Evolutionary conservation across 805 yeast genomes (phyloP).

Genomic region (Candida quercuum): DNA sequence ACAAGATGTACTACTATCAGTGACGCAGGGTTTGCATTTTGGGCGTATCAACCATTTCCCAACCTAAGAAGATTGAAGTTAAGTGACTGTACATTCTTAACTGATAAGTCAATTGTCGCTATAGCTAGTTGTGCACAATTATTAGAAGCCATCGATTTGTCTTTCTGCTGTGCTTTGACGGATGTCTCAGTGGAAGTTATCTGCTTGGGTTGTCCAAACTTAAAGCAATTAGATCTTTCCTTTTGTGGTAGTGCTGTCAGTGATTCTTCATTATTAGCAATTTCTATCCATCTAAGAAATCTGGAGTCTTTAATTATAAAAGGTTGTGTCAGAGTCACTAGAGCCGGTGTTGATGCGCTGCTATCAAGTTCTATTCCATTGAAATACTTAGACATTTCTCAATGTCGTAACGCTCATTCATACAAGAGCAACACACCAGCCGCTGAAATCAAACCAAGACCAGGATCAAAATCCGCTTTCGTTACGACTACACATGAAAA

Average conservation of each 20-base stretch:
- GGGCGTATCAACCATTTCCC: constrained; percentile 56
- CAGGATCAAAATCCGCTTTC: constrained; percentile 51
- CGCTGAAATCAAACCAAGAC: constrained; percentile 43
- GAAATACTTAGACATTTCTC: constrained; percentile 54
- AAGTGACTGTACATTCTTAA: constrained; percentile 69
- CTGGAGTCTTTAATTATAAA: constrained; percentile 47
- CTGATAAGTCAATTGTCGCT: constrained; percentile 58
- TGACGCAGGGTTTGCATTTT: constrained; percentile 63
- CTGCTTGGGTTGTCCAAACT: constrained; percentile 56
- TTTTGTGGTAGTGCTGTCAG: constrained; percentile 81
- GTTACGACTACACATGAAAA: constrained; percentile 49
- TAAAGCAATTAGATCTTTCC: constrained; percentile 51
- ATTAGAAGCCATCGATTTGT: constrained; percentile 52
- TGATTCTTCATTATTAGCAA: constrained; percentile 57
- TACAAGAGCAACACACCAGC: constrained; percentile 60
- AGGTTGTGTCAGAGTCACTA: constrained; percentile 73
- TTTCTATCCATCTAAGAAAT: constrained; percentile 47
- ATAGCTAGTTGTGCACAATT: constrained; percentile 57
- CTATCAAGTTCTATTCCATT: constrained; percentile 51
- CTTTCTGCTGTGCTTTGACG: constrained; percentile 71
- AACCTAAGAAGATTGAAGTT: constrained; percentile 46
- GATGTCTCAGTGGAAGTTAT: constrained; percentile 65
- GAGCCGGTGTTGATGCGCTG: constrained; percentile 70
- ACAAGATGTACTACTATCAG: constrained; percentile 77
- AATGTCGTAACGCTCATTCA: constrained; percentile 63